phyloP scores from a whole-genome alignment of 257 asterid genomes.

The Anisodus tanguticus region DNA sequence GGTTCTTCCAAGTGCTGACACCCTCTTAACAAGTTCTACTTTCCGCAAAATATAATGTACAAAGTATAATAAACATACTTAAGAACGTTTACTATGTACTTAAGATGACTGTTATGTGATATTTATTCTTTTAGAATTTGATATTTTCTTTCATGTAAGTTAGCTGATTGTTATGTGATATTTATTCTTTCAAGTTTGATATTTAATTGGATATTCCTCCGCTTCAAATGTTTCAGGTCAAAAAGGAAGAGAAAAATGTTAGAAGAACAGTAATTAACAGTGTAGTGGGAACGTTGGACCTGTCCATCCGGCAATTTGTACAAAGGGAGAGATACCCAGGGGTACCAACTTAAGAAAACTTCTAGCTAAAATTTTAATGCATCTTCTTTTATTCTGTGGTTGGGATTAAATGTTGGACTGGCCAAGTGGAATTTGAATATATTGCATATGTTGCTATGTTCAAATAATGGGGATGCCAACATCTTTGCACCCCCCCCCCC shows the following conservation, averaged over 20 bases:
- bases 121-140: background rate
- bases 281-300: constrained; percentile 89
- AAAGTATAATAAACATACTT: background rate
- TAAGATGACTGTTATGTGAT: background rate
- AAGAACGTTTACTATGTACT: background rate
- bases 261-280: constrained; percentile 89
- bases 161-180: background rate
- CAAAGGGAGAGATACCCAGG: constrained; percentile 84
- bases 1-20: background rate
- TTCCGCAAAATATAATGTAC: background rate
- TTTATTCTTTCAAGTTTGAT: background rate
- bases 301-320: constrained; percentile 72
- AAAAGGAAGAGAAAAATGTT: constrained; percentile 77
- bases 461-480: background rate
- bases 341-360: constrained; percentile 51
- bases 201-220: constrained; percentile 7
- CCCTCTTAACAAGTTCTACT: background rate
- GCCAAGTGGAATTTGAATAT: background rate
- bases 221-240: constrained; percentile 57
- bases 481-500: background rate
- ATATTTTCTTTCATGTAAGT: background rate
- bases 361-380: background rate
- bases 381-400: background rate
- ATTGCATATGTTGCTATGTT: background rate
- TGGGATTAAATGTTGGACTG: background rate